phyloP scores from a whole-genome alignment of 345 rosid genomes.

The rapeseed (Brassica napus) region Da-Ae NC_063444.1:1820501-1821000 shows the following conservation, averaged over 20 bases:
- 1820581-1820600: background rate
- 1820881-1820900: too few relatives aligned
- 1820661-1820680: slow-evolving; percentile 9
- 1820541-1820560: slow-evolving; percentile 4
- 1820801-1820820: too few relatives aligned
- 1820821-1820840: background rate
- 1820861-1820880: too few relatives aligned
- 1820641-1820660: slow-evolving; percentile 1
- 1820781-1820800: too few relatives aligned
- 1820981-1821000: background rate
- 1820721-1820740: too few relatives aligned
- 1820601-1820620: background rate
- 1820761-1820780: too few relatives aligned
- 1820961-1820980: too few relatives aligned
- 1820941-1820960: too few relatives aligned
- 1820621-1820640: slow-evolving; percentile 14
- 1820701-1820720: too few relatives aligned
- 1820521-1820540: slow-evolving; percentile 23
- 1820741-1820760: too few relatives aligned
- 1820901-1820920: background rate
- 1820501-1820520: slow-evolving; percentile 26
- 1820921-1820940: background rate
- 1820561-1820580: slow-evolving; percentile 3
- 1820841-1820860: too few relatives aligned
- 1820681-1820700: background rate